Percentiles rank a stretch among this genome's conserved stretches.
Conservation (phyloP, 768 basidiomycete species). For the Russula olivacea region DNA sequence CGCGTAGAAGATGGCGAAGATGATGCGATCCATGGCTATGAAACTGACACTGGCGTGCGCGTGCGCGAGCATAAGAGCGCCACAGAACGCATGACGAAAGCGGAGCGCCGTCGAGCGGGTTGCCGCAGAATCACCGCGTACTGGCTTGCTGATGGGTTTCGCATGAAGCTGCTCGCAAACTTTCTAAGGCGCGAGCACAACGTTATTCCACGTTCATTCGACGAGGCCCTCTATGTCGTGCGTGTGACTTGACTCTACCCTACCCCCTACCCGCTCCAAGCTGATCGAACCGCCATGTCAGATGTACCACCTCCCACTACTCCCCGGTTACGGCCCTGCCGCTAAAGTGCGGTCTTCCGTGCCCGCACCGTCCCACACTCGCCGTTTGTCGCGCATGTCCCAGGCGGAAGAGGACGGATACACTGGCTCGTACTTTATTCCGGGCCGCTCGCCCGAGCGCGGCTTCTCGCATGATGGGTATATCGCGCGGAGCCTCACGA, state of each 20-base stretch:
- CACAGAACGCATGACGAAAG: constrained; percentile 85
- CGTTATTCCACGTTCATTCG: constrained; percentile 77
- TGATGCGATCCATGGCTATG: constrained; percentile 50
- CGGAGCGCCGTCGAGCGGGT: constrained; percentile 74
- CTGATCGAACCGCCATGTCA: constrained; percentile 30
- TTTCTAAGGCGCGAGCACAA: constrained; percentile 94
- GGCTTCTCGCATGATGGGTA: constrained; percentile 45
- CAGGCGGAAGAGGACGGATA: constrained; percentile 90
- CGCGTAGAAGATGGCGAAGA: constrained; percentile 36
- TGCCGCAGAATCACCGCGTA: constrained; percentile 84
- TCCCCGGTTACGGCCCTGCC: constrained; percentile 85
- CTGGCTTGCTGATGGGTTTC: constrained; percentile 79
- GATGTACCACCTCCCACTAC: constrained; percentile 88
- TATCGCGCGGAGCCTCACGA: constrained; percentile 34
- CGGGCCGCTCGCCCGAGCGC: constrained; percentile 29
- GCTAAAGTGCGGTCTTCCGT: constrained; percentile 83
- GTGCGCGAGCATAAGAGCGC: constrained; percentile 61
- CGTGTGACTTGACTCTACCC: constrained; percentile 32
- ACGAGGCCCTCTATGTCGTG: constrained; percentile 91
- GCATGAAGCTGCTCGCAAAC: constrained; percentile 74
- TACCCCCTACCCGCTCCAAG: neutral
- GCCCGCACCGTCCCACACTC: constrained; percentile 44
- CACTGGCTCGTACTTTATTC: constrained; percentile 73
- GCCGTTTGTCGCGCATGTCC: constrained; percentile 61
- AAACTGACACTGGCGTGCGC: constrained; percentile 48